Conservation (phyloP, 768 basidiomycete species). For the Agrocybe pediades region DNA sequence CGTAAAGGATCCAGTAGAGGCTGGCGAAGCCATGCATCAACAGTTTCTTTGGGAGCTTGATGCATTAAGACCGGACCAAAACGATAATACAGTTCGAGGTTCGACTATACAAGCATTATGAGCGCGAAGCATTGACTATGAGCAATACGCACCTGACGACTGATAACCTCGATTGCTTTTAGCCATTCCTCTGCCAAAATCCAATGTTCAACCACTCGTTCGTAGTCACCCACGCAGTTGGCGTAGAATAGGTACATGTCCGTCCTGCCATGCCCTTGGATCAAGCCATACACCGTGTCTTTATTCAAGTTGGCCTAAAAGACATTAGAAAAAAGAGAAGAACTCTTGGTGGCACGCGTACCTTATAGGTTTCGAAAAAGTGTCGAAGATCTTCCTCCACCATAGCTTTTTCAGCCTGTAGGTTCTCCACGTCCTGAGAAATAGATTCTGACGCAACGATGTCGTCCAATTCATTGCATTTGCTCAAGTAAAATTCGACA, state of each 20-base stretch:
- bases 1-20: conserved; percentile 77
- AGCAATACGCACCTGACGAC: conserved; percentile 67
- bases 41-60: conserved; percentile 84
- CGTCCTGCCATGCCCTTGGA: conserved; percentile 89
- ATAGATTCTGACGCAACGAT: conserved; percentile 84
- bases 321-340: background rate
- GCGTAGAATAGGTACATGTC: conserved; percentile 94
- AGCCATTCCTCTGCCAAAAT: conserved; percentile 90
- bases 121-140: conserved; percentile 7
- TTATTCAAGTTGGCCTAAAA: conserved; percentile 81
- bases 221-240: conserved; percentile 75
- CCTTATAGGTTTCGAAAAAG: conserved; percentile 95
- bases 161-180: conserved; percentile 89
- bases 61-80: conserved; percentile 89
- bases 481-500: conserved; percentile 94
- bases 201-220: conserved; percentile 90
- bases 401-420: conserved; percentile 76
- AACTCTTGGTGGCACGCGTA: conserved; percentile 26
- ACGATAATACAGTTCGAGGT: conserved; percentile 89
- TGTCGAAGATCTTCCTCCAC: conserved; percentile 92
- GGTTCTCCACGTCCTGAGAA: conserved; percentile 81
- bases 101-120: conserved; percentile 48
- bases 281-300: conserved; percentile 87
- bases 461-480: conserved; percentile 96
- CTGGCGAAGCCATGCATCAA: conserved; percentile 91